Percentiles rank a stretch among this genome's conserved stretches.
These are phyloP conservation scores for Coprinopsis sp. DNA, from an alignment of 768 basidiomycete genomes.

Conservation along the genomic window DNA sequence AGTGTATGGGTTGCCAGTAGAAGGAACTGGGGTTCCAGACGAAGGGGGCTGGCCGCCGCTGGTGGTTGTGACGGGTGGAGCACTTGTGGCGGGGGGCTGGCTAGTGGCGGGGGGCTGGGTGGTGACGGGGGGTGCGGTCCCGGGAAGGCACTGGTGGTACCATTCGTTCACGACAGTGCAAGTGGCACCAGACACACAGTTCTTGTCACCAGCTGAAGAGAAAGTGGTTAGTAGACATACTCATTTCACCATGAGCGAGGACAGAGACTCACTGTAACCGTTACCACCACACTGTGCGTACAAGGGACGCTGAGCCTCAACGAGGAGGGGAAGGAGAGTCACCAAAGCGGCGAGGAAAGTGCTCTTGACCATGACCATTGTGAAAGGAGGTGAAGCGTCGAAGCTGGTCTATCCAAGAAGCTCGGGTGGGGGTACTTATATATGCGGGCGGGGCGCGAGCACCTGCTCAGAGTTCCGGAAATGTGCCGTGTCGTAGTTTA, in stretches of 20 bases:
- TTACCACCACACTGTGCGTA: conserved; percentile 55
- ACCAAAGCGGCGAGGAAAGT: conserved; percentile 26
- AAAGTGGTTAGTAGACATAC: neutral
- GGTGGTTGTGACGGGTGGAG: too few relatives aligned
- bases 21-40: conserved; percentile 31
- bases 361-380: conserved; percentile 47
- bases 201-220: conserved; percentile 32
- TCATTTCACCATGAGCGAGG: neutral
- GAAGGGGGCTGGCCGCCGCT: conserved; percentile 25
- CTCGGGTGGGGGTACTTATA: neutral
- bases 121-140: conserved; percentile 18
- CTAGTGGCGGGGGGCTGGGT: conserved; percentile 20
- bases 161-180: conserved; percentile 32
- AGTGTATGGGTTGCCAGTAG: conserved; percentile 48
- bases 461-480: too few relatives aligned
- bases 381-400: conserved; percentile 9
- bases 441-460: too few relatives aligned
- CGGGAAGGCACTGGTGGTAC: conserved; percentile 36
- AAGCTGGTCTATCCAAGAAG: conserved; percentile 2
- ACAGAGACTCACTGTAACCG: conserved; percentile 41
- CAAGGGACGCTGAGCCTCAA: conserved; percentile 36
- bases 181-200: conserved; percentile 33
- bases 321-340: conserved; percentile 32
- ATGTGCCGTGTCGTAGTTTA: too few relatives aligned
- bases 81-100: too few relatives aligned